Base-by-base conservation (phyloP, 176 grass and related monocot genomes). In the Melocanna baccifera region DNA sequence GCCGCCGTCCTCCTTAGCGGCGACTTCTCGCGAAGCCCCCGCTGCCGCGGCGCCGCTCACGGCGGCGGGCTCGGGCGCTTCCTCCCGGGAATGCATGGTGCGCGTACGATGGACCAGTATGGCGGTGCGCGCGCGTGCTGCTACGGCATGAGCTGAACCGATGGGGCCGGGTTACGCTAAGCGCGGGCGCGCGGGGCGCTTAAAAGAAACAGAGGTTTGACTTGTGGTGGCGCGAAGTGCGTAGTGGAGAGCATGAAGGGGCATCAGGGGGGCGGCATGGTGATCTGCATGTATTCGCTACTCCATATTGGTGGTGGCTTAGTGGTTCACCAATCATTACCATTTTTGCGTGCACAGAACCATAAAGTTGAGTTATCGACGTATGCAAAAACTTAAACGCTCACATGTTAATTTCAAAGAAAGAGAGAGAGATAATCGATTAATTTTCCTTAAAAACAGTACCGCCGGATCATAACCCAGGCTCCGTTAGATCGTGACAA, bases 241-340 rank as follows among this genome's bases (percentile, higher is more conserved):
- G 53, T 83, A 79, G 83, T 94, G 89, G 89, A 59, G 77, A 13
- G 83, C 92, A 92, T 73, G 89, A 87, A 82, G 64, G 7, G 22
- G 25, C 32, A 25, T 48, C 15, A 46, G n/a, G 47, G 3, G 79
- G 78, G 23, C 52, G 57, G 65, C 41, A 20, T 48, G 29, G 67
- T 85, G 83, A 81, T 85, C 25, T 23, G 36, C 86, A 80, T 91
- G 76, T 55, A 67, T 29, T 42, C 41, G 14, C 14, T 20, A 14
- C 22, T 64, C 16, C 79, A 42, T 26, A 29, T 80, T 90, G 8
- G 82, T 77, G 77, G n/a, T 7, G 42, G 12, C 86, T 91, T 86
- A 90, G 88, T 83, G 84, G 67, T 67, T 58, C 25, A 50, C 74
- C 88, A 90, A 57, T 65, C 29, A 42, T 36, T 36, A 14, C 30